Evolutionary conservation across 129 eudicot genomes (phyloP), one percentile per base, ranked within the genome.

Genomic region (Flaveria bidentis): DNA sequence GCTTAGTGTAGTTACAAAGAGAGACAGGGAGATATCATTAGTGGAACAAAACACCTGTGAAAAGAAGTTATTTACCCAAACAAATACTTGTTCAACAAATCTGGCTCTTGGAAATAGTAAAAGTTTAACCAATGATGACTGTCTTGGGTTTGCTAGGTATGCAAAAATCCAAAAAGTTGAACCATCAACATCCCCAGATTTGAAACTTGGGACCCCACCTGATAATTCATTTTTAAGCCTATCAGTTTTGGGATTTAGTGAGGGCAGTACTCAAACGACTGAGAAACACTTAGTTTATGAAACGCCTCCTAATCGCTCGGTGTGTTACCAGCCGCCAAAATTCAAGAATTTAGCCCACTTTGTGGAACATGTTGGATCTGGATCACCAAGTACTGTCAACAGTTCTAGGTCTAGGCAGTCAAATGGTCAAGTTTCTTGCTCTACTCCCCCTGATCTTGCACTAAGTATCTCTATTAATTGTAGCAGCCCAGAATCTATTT

Each of bases 401-500:
- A 56, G 64, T 67, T 62, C 11, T 28, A 62, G 3, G 17, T 45
- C 52, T 22, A 65, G 14, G 60, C 80, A 55, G 36, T 68, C 66
- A 52, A 70, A 67, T 50, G 73, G 73, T 69, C 85, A 77, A 12
- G 45, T 65, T 73, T 61, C 67, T 17, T 76, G 73, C 58, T 82
- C 88, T 42, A 83, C 90, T 53, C 85, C 92, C 1, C 82, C 81
- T 62, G 78, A 75, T 57, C 81, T 81, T 72, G 82, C 81, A 66
- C 41, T 82, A 56, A 75, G 81, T 49, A 82, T 83, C 80, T 74
- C 86, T 26, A 50, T 75, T 26, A 62, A 62, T 15, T 4, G 68
- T 6, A 78, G 80, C 73, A 91, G 92, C 82, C 91, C 96, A 23
- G 93, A 86, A 78, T 87, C 87, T 33, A 68, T 89, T 62, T 79